Evolutionary conservation across 352 stramenopile species (phyloP).

Genomic region (Phytopythium chamaehyphon): DNA sequence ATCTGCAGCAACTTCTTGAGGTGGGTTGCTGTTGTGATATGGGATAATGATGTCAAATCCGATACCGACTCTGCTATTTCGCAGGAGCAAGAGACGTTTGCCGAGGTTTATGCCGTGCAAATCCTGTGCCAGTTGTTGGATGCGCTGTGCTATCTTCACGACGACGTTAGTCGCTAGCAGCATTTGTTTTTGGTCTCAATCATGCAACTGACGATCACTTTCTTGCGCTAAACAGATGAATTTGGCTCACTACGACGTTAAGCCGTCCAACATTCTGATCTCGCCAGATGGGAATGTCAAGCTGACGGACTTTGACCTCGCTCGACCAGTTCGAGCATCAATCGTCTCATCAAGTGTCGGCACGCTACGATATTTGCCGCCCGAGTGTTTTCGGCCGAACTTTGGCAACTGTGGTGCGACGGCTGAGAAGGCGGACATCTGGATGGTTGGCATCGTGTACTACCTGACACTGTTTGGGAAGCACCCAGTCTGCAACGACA

Average conservation of each 20-base stretch:
- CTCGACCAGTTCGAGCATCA: constrained; percentile 50
- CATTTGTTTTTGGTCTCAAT: background rate
- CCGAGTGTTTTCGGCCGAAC: constrained; percentile 64
- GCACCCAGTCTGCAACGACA: constrained; percentile 65
- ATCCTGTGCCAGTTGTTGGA: constrained; percentile 63
- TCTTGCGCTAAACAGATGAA: constrained; percentile 44
- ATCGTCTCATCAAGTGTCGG: constrained; percentile 64
- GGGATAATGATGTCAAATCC: too few relatives aligned
- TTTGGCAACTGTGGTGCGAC: constrained; percentile 51
- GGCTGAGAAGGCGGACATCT: constrained; percentile 78
- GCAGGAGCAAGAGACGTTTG: constrained; percentile 55
- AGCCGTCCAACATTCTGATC: constrained; percentile 97
- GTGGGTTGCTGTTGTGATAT: constrained; percentile 10
- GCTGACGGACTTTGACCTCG: constrained; percentile 91
- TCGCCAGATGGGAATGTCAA: constrained; percentile 83
- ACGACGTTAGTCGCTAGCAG: constrained; percentile 35
- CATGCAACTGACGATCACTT: too few relatives aligned
- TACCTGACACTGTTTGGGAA: constrained; percentile 76
- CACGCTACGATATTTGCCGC: constrained; percentile 69
- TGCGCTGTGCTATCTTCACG: constrained; percentile 67
- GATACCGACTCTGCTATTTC: too few relatives aligned
- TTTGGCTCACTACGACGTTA: constrained; percentile 92
- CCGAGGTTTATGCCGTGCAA: constrained; percentile 56
- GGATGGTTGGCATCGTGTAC: constrained; percentile 79
- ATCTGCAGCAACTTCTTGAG: constrained; percentile 76